phyloP scores from a whole-genome alignment of 495 filamentous ascomycete species.

The Xylaria scruposa region DNA sequence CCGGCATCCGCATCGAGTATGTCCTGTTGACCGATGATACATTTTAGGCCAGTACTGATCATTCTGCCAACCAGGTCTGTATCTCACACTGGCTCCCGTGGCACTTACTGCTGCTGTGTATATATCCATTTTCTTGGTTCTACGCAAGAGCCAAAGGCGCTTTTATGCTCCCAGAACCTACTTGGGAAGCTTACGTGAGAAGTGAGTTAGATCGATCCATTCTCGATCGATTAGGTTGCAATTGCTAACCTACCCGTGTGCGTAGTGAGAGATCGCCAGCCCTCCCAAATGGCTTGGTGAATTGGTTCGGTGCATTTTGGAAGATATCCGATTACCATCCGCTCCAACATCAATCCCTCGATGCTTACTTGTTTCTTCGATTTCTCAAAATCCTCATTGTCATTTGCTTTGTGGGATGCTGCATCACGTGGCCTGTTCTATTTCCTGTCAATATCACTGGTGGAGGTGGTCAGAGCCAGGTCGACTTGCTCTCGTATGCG shows the following conservation, averaged over 20 bases:
- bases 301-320: slow-evolving; percentile 80
- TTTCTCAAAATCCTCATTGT: slow-evolving; percentile 76
- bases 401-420: slow-evolving; percentile 80
- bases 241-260: neutral
- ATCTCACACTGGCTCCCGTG: slow-evolving; percentile 70
- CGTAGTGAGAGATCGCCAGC: slow-evolving; percentile 69
- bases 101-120: slow-evolving; percentile 69
- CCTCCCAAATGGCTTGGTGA: slow-evolving; percentile 71
- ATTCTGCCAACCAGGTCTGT: slow-evolving; percentile 31
- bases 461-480: slow-evolving; percentile 63
- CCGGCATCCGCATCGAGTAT: slow-evolving; percentile 34
- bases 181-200: slow-evolving; percentile 72
- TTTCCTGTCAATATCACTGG: slow-evolving; percentile 90
- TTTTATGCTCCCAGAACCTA: slow-evolving; percentile 91
- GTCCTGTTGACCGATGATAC: neutral
- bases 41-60: slow-evolving; percentile 20
- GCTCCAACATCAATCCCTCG: slow-evolving; percentile 87
- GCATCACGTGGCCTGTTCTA: slow-evolving; percentile 82
- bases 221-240: neutral
- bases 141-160: slow-evolving; percentile 73
- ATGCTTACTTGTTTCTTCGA: slow-evolving; percentile 86
- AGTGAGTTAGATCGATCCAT: slow-evolving; percentile 50
- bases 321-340: slow-evolving; percentile 82
- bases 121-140: slow-evolving; percentile 73
- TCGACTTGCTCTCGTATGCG: slow-evolving; percentile 79